A percentile compares a stretch with the other conserved stretches of the same genome.
These are phyloP conservation scores for Trichoderma atrobrunneum DNA, from an alignment of 2,329 filamentous ascomycete species.

Conservation along the genomic window DNA sequence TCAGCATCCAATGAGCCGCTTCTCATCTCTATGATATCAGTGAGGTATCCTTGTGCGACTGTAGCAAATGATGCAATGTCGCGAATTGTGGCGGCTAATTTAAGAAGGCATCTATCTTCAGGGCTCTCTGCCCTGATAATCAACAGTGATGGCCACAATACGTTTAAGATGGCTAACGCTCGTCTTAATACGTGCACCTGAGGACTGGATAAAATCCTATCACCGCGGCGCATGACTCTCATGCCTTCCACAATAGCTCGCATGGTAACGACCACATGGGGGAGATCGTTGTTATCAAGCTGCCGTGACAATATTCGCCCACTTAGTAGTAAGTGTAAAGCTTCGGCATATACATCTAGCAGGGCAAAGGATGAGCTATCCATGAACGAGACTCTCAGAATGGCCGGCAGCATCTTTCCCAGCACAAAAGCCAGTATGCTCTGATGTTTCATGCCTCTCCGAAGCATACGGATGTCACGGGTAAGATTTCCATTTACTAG, in stretches of 20 bases:
- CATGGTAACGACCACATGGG: conserved; percentile 35
- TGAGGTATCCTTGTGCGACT: conserved; percentile 24
- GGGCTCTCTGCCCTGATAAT: conserved; percentile 22
- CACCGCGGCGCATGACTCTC: conserved; percentile 24
- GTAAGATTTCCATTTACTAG: conserved; percentile 48
- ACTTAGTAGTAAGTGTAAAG: conserved; percentile 38
- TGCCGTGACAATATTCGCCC: conserved; percentile 37
- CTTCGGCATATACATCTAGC: conserved; percentile 49
- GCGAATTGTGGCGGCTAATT: conserved; percentile 22
- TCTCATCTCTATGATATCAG: conserved; percentile 22
- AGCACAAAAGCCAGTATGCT: conserved; percentile 48
- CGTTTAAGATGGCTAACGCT: conserved; percentile 30
- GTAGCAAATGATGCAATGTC: conserved; percentile 22
- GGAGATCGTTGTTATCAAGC: conserved; percentile 34
- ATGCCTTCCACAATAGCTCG: conserved; percentile 31
- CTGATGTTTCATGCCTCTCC: conserved; percentile 46
- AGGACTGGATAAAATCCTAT: conserved; percentile 23
- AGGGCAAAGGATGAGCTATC: conserved; percentile 44
- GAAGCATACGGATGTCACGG: conserved; percentile 46
- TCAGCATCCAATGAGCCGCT: conserved; percentile 21
- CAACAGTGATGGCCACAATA: conserved; percentile 32
- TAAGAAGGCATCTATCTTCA: conserved; percentile 20
- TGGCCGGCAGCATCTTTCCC: conserved; percentile 53
- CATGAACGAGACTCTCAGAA: conserved; percentile 40
- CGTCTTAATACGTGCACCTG: conserved; percentile 32